A percentile compares a stretch with the other conserved stretches of the same genome.
phyloP scores from a whole-genome alignment of 192 early-diverging fungal genomes.

The Diversispora eburnea region DNA sequence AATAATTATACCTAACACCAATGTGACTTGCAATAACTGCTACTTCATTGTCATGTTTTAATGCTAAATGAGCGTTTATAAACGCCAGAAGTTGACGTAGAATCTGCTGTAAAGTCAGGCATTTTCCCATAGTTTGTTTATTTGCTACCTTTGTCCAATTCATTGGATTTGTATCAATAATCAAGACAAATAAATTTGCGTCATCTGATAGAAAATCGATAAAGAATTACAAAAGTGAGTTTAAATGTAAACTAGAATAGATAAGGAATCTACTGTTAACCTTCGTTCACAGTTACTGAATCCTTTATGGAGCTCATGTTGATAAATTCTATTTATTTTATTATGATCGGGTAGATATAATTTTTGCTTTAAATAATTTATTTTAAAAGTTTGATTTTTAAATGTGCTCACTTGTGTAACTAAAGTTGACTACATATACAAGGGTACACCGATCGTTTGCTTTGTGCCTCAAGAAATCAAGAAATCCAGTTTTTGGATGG shows the following conservation, averaged over 20 bases:
- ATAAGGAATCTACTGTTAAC: conserved; percentile 13
- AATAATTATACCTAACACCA: conserved; percentile 44
- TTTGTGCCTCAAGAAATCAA: too few species aligned
- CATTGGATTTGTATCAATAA: conserved; percentile 79
- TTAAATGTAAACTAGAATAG: background rate
- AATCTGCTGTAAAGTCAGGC: conserved; percentile 59
- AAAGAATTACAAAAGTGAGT: background rate
- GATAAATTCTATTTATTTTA: too few species aligned
- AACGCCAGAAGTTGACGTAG: conserved; percentile 80
- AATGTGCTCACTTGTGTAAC: too few species aligned
- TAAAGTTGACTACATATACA: too few species aligned
- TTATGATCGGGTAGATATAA: too few species aligned
- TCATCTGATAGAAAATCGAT: conserved; percentile 49
- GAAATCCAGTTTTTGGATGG: too few species aligned
- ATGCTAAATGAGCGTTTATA: conserved; percentile 89
- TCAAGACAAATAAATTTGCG: conserved; percentile 74
- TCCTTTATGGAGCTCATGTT: conserved; percentile 9
- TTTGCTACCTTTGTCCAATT: conserved; percentile 57
- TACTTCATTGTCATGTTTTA: conserved; percentile 84
- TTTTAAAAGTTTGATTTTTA: too few species aligned
- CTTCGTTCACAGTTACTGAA: conserved; percentile 11
- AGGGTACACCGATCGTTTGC: too few species aligned
- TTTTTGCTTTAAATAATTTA: too few species aligned
- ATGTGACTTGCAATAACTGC: conserved; percentile 76
- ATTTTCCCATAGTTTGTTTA: background rate